A percentile compares a stretch with the other conserved stretches of the same genome.
These are phyloP conservation scores for Podospora pseudopauciseta DNA, from an alignment of 495 filamentous ascomycete genomes.

Conservation along the genomic window DNA sequence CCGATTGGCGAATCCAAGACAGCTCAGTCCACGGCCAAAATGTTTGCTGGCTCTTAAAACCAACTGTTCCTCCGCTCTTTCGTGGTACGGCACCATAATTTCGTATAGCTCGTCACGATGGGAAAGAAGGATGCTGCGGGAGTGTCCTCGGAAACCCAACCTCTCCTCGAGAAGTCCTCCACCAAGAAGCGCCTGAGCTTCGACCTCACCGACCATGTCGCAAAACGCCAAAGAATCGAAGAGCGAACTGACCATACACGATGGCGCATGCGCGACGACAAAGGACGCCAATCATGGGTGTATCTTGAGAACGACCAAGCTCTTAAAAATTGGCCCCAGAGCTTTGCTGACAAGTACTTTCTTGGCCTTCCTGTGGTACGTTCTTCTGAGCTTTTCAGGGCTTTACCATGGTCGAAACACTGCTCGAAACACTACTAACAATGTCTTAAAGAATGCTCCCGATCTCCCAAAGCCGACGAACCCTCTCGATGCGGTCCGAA, in stretches of 20 bases:
- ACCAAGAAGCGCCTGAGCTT: slow-evolving; percentile 36
- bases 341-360: slow-evolving; percentile 75
- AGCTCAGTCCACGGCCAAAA: background rate
- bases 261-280: slow-evolving; percentile 82
- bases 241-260: slow-evolving; percentile 67
- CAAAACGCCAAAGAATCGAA: slow-evolving; percentile 39
- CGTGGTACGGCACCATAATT: background rate
- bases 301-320: slow-evolving; percentile 81
- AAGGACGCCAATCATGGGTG: slow-evolving; percentile 86
- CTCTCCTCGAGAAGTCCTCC: slow-evolving; percentile 23
- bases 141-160: slow-evolving; percentile 7
- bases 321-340: slow-evolving; percentile 76
- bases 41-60: background rate
- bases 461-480: slow-evolving; percentile 64
- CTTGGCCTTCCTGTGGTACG: slow-evolving; percentile 59
- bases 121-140: slow-evolving; percentile 19
- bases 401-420: background rate
- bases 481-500: slow-evolving; percentile 71
- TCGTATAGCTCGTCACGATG: slow-evolving; percentile 13
- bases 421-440: background rate
- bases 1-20: slow-evolving; percentile 8
- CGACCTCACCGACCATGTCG: slow-evolving; percentile 23
- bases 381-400: background rate
- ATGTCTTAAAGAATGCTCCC: slow-evolving; percentile 60
- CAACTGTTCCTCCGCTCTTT: background rate